Conservation (phyloP, 768 basidiomycete species). For the Hypsizygus marmoreus region DNA sequence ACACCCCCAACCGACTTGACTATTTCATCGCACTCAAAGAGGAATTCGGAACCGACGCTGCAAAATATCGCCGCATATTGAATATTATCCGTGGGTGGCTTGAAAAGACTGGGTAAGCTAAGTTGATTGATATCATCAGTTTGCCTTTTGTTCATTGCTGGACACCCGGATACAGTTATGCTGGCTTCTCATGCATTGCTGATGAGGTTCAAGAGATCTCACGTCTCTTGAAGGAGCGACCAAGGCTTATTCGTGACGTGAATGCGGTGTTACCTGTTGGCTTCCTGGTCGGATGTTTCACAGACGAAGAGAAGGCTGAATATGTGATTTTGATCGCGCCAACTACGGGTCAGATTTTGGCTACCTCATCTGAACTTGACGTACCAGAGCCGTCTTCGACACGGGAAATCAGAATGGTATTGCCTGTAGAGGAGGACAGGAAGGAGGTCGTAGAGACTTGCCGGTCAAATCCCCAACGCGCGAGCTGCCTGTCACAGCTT, state of each 20-base stretch:
- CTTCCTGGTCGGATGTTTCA: constrained; percentile 10
- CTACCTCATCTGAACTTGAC: constrained; percentile 2
- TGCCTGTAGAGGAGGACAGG: constrained; percentile 7
- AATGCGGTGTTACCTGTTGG: constrained; percentile 11
- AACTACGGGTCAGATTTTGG: constrained; percentile 5
- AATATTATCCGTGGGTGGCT: background rate
- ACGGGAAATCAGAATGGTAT: background rate
- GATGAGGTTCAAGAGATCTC: constrained; percentile 1
- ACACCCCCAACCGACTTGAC: constrained; percentile 1
- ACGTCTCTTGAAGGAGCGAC: constrained; percentile 1
- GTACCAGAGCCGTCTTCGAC: constrained; percentile 2
- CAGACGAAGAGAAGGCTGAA: constrained; percentile 1
- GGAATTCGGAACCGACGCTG: background rate
- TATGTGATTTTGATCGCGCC: constrained; percentile 4
- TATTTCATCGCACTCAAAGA: background rate
- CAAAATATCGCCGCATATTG: background rate
- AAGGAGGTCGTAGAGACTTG: background rate
- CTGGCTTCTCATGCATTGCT: background rate
- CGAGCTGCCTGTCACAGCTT: constrained; percentile 10
- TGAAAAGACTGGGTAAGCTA: background rate
- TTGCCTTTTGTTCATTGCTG: too few relatives aligned
- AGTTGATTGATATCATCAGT: background rate
- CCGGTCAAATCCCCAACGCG: constrained; percentile 2
- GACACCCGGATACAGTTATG: background rate
- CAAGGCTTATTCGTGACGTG: constrained; percentile 12